Evolutionary conservation across 2,329 filamentous ascomycete genomes (phyloP).

Genomic region (Fusarium redolens): DNA sequence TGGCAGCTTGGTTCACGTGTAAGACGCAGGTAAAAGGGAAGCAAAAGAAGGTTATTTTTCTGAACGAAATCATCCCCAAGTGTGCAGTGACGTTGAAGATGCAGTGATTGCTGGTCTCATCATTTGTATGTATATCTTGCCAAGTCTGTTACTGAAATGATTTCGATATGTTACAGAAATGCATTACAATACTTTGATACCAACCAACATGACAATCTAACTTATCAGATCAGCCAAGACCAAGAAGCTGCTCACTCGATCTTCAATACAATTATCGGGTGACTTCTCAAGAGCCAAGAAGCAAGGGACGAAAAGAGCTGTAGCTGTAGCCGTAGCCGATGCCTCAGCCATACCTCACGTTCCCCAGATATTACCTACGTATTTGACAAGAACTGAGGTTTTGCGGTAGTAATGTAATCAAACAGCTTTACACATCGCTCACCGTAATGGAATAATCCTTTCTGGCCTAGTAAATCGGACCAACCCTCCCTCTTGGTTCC

Average conservation of each 20-base stretch:
- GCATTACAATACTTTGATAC: not conserved
- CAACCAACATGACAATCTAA: not conserved
- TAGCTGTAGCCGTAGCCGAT: conserved; percentile 16
- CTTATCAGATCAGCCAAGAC: conserved; percentile 2
- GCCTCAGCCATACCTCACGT: conserved; percentile 25
- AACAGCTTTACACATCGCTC: conserved; percentile 35
- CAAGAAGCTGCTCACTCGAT: conserved; percentile 1
- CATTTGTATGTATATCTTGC: conserved; percentile 7
- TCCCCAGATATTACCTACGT: conserved; percentile 12
- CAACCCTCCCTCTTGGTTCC: conserved; percentile 8
- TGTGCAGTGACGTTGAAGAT: not conserved
- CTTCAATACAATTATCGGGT: not conserved
- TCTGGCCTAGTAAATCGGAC: conserved; percentile 6
- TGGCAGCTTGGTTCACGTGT: conserved; percentile 9
- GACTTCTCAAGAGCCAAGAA: conserved; percentile 7
- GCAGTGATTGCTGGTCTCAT: not conserved
- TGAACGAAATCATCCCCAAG: not conserved
- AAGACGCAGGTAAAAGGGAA: not conserved
- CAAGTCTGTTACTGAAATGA: conserved; percentile 18
- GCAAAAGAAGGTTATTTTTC: conserved; percentile 10
- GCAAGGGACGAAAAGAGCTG: not conserved
- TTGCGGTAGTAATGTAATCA: conserved; percentile 36
- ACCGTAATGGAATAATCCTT: conserved; percentile 33
- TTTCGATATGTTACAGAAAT: conserved; percentile 24
- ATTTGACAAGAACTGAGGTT: conserved; percentile 1